Base-by-base conservation (phyloP, 495 filamentous ascomycete species). In the Aspergillus leporis region DNA sequence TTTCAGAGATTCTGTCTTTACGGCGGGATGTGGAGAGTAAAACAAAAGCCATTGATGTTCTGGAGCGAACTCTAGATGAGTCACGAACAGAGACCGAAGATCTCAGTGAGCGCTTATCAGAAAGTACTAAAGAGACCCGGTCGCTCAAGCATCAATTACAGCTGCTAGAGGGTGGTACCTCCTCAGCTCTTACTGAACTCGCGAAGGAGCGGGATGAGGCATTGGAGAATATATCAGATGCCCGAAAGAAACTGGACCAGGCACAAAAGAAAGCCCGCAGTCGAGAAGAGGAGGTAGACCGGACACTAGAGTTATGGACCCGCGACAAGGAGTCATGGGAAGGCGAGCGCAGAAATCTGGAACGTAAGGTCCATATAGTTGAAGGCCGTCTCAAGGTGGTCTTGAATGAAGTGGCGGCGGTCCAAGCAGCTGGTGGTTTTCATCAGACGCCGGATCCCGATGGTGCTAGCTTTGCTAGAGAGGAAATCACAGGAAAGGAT, bases 21-120 rank as follows among this genome's bases (percentile, higher is more conserved):
- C 85, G 92, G 4, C 81, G 94, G 46, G 95, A 98, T 58, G 82
- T 97, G 53, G 94, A 98, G 68, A 88, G 85, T 43, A 97, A 95
- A 70, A 80, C 87, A 19, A 90, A 86, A 60, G 80, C 90, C 31
- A 92, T 99, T 43, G 91, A 96, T 69, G 81, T 81, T 32, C 76
- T 99, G 32, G 95, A 99, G 75, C 76, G 81, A 8, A 88, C 80
- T 21, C 74, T 98, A 52, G 85, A 93, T 55, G 77, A 81, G 9
- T 81, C 87, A 4, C 83, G 83, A 57, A 83, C 80, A 41, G 94
- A 98, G 64, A 85, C 87, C 59, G 92, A 93, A 52, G 70, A 81
- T 4, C 70, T 96, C 47, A 80, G 81, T 50, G 77, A 78, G 16
- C 84, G 81, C 23, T 41, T 92, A 3, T 75, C 85, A 7, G 75